Conservation (phyloP, 257 asterid genomes). For the Fraxinus americana region DNA sequence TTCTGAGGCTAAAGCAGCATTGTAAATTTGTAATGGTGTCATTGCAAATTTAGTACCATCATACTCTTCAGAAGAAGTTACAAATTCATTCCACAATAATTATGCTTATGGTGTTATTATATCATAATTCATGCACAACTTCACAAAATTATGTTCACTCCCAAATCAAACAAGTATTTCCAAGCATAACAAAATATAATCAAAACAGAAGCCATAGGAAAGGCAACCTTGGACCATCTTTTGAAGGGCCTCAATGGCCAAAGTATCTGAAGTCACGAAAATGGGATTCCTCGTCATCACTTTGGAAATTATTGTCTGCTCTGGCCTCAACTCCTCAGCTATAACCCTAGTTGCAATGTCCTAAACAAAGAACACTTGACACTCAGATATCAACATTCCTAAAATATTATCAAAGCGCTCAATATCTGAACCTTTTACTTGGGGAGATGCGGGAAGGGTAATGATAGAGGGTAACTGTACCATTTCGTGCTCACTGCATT, state of each 20-base stretch:
- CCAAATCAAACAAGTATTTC: constrained; percentile 4
- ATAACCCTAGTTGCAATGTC: constrained; percentile 92
- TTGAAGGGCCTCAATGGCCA: constrained; percentile 96
- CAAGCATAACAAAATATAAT: constrained; percentile 8
- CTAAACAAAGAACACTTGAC: constrained; percentile 35
- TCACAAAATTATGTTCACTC: constrained; percentile 9
- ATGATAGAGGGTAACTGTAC: neutral
- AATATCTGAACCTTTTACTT: constrained; percentile 1
- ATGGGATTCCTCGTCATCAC: constrained; percentile 96
- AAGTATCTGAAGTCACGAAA: constrained; percentile 80
- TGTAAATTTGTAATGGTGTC: neutral
- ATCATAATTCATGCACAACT: constrained; percentile 13
- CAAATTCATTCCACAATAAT: constrained; percentile 4
- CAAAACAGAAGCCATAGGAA: constrained; percentile 14
- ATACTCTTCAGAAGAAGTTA: constrained; percentile 13
- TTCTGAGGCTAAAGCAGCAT: neutral
- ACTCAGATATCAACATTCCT: constrained; percentile 20
- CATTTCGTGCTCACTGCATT: constrained; percentile 5
- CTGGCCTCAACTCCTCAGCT: constrained; percentile 93
- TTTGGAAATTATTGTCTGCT: constrained; percentile 74
- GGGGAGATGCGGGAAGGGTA: neutral
- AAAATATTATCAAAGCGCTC: constrained; percentile 7
- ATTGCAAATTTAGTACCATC: neutral
- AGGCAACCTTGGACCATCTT: constrained; percentile 95
- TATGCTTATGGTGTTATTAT: neutral